Conservation (phyloP, 148 eudicot genomes). For the Hydrangea macrophylla region DNA sequence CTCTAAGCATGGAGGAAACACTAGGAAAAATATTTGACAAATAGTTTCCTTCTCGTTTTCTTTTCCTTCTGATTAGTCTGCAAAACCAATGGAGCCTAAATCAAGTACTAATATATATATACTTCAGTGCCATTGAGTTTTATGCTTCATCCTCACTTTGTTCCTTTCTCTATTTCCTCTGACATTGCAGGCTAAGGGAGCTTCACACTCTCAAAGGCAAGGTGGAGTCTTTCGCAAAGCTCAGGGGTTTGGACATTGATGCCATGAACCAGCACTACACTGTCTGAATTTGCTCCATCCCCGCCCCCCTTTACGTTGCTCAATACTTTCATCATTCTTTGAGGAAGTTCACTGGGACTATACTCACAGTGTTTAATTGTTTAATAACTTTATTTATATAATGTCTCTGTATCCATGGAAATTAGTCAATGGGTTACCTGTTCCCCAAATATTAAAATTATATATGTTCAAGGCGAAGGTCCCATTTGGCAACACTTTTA, state of each 20-base stretch:
- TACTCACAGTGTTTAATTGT: background rate
- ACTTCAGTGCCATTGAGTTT: background rate
- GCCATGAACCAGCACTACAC: constrained; percentile 38
- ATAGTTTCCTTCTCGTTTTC: too few relatives aligned
- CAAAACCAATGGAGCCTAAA: too few relatives aligned
- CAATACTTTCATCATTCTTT: background rate
- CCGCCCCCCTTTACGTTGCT: background rate
- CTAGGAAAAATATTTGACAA: too few relatives aligned
- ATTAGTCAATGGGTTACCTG: too few relatives aligned
- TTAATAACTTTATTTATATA: background rate
- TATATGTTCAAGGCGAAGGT: too few relatives aligned
- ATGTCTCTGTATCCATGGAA: too few relatives aligned
- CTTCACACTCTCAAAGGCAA: constrained; percentile 34
- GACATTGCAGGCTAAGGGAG: constrained; percentile 54
- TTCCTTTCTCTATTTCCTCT: background rate
- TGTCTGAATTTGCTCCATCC: constrained; percentile 13
- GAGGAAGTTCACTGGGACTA: background rate
- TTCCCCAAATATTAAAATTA: too few relatives aligned
- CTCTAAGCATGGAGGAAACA: too few relatives aligned
- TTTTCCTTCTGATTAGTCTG: too few relatives aligned
- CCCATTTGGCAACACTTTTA: too few relatives aligned
- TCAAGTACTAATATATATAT: too few relatives aligned
- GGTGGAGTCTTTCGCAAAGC: constrained; percentile 37
- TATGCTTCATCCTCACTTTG: background rate
- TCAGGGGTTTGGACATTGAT: constrained; percentile 42